Percentiles rank a stretch among this genome's conserved stretches.
Evolutionary conservation across 1,139 yeast genomes (phyloP).

Genomic region (Taphrina confusa): DNA sequence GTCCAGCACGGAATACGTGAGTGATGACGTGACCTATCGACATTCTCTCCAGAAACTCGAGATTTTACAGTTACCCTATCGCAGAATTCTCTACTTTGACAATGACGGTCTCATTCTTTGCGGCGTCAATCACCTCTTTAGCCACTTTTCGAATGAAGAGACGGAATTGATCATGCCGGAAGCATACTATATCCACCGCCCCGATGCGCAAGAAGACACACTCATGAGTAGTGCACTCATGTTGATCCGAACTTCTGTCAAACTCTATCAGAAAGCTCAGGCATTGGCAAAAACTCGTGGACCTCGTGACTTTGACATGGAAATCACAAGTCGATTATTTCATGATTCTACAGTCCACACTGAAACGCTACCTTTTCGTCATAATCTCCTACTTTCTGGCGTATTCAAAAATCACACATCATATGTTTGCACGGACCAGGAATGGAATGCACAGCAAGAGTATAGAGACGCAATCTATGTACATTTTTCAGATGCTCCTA

Average conservation of each 20-base stretch:
- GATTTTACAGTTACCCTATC: neutral
- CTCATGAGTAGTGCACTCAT: slow-evolving; percentile 16
- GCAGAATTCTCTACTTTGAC: slow-evolving; percentile 6
- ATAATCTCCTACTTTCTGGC: slow-evolving; percentile 5
- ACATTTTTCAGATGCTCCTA: slow-evolving; percentile 18
- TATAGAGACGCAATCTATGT: slow-evolving; percentile 5
- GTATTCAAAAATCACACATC: slow-evolving; percentile 8
- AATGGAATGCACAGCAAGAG: slow-evolving; percentile 11
- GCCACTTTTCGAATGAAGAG: neutral
- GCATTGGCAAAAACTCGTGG: neutral
- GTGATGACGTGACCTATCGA: neutral
- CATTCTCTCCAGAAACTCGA: slow-evolving; percentile 15
- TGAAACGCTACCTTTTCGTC: neutral
- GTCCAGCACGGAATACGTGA: neutral
- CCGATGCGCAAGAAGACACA: neutral
- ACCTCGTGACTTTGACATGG: slow-evolving; percentile 13
- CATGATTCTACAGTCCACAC: neutral
- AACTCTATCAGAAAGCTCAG: slow-evolving; percentile 1
- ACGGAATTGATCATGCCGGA: slow-evolving; percentile 10
- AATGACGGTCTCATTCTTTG: slow-evolving; percentile 9
- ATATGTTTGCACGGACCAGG: neutral
- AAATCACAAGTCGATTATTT: neutral
- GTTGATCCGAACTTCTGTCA: slow-evolving; percentile 2
- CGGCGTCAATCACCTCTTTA: neutral
- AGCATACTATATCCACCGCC: neutral